Conservation (phyloP, 306 rosid species). For the barrel medic (Medicago truncatula) region MtrunA17r5.0-ANR NC_053047.1:4263001-4263500, state of each 20-base stretch:
- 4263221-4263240: constrained; percentile 85
- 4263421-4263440: not conserved
- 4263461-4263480: not conserved
- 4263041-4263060: constrained; percentile 94
- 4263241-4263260: constrained; percentile 95
- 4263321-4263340: not conserved
- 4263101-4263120: constrained; percentile 93
- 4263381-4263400: not conserved
- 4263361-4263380: not conserved
- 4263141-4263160: constrained; percentile 95
- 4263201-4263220: constrained; percentile 81
- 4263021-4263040: constrained; percentile 85
- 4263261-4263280: constrained; percentile 61
- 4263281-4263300: not conserved
- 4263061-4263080: constrained; percentile 93
- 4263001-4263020: constrained; percentile 88
- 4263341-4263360: not conserved
- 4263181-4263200: constrained; percentile 73
- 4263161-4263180: constrained; percentile 90
- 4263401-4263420: not conserved
- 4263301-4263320: not conserved
- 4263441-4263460: not conserved
- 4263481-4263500: not conserved
- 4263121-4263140: constrained; percentile 99
- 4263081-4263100: constrained; percentile 93